Evolutionary conservation across 2,329 filamentous ascomycete genomes (phyloP), one percentile per base, ranked within the genome.

Genomic region (Diaporthe helianthi): DNA sequence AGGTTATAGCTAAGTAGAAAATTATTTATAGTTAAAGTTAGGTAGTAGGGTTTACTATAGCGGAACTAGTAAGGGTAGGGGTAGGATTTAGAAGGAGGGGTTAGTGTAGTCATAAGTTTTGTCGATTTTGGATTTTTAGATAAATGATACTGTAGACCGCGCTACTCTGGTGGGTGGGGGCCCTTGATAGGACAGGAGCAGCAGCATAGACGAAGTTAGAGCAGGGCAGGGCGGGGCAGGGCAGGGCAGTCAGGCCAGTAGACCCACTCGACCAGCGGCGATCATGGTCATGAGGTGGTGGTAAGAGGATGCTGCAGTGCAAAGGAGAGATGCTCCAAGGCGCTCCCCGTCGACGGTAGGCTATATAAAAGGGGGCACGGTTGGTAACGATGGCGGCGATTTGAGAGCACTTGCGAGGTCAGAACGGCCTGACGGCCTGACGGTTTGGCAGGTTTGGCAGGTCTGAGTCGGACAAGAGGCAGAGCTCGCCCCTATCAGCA

Each of bases 401-500:
- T 41, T 26, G 36, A 24, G 55, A 33, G 55, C 24, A 22, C 29
- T 29, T 29, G 36, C 22, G 38, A 46, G 29, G 41, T 61, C 44
- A 24, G n/a, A 29, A 46, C 19, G 41, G 41, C 26, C 31, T 8
- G 52, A 54, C n/a, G 4, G 31, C 5, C 52, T 24, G 31, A n/a
- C n/a, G n/a, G n/a, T n/a, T n/a, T n/a, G 19, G 6, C 33, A 36
- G 10, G 33, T 36, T 12, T 12, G 13, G 38, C 52, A 54, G 31
- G 53, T 26, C 22, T 19, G 53, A 36, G 33, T 41, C 12, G n/a
- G 38, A 44, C 54, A 24, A 38, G 22, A 26, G 22, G 38, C 15
- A 31, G 22, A 60, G 54, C 54, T 46, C 54, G 54, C 54, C n/a
- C n/a, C 54, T 60, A 60, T 60, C 54, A 60, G 19, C 24, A 22